These are phyloP conservation scores for Lentithecium fluviatile DNA, from an alignment of 495 filamentous ascomycete genomes.

Conservation along the genomic window DNA sequence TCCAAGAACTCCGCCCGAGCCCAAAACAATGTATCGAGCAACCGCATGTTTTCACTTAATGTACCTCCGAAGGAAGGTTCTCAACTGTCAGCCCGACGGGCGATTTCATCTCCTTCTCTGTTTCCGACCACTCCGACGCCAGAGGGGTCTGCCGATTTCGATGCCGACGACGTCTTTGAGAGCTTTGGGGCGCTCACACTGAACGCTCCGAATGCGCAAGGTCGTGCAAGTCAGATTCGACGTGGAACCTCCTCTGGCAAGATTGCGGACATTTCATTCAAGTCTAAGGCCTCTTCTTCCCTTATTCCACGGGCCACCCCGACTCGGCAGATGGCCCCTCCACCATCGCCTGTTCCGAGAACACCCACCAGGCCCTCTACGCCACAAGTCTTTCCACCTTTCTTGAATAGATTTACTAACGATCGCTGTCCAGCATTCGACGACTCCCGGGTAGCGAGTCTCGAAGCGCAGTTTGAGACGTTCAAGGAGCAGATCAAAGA, in stretches of 20 bases:
- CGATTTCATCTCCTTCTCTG: constrained; percentile 14
- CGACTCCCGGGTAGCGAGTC: constrained; percentile 63
- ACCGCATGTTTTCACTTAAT: constrained; percentile 1
- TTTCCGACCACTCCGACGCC: constrained; percentile 14
- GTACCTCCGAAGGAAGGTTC: constrained; percentile 5
- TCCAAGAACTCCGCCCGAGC: not conserved
- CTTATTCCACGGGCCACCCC: constrained; percentile 17
- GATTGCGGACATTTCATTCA: constrained; percentile 7
- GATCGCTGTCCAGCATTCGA: constrained; percentile 67
- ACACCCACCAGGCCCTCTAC: constrained; percentile 32
- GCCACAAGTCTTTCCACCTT: constrained; percentile 44
- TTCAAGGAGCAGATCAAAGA: constrained; percentile 63
- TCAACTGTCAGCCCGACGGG: not conserved
- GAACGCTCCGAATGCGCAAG: constrained; percentile 5
- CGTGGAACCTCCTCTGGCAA: constrained; percentile 31
- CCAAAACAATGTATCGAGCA: not conserved
- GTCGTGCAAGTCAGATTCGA: constrained; percentile 1
- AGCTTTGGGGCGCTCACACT: constrained; percentile 17
- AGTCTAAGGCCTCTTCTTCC: constrained; percentile 14
- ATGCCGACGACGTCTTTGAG: constrained; percentile 14
- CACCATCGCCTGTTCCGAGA: constrained; percentile 28
- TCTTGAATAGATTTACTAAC: constrained; percentile 72
- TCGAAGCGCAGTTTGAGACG: constrained; percentile 61
- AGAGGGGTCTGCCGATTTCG: constrained; percentile 18
- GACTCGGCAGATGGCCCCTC: constrained; percentile 2